Evolutionary conservation across 352 stramenopile species (phyloP).

Genomic region (Phytopythium boreale): DNA sequence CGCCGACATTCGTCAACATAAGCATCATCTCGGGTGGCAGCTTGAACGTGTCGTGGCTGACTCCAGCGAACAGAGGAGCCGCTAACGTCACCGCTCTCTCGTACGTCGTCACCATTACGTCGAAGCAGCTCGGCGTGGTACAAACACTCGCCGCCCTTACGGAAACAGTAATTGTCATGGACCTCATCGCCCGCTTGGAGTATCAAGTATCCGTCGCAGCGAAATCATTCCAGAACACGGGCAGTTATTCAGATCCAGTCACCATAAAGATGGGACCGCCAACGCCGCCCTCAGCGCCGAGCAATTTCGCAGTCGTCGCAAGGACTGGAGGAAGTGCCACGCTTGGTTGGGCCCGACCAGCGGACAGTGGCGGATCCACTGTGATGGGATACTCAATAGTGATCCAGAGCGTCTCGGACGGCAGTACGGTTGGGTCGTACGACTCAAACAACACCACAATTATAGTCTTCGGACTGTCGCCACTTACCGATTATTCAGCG

Average conservation of each 20-base stretch:
- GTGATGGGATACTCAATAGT: constrained; percentile 33
- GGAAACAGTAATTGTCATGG: constrained; percentile 15
- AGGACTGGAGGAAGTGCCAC: constrained; percentile 38
- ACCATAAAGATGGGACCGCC: constrained; percentile 20
- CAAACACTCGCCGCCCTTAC: constrained; percentile 16
- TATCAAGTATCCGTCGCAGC: constrained; percentile 34
- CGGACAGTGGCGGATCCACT: constrained; percentile 35
- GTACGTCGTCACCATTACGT: constrained; percentile 25
- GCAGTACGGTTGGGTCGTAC: constrained; percentile 2
- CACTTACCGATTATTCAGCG: constrained; percentile 29
- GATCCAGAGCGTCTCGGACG: constrained; percentile 8
- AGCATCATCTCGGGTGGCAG: constrained; percentile 24
- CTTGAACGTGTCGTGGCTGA: constrained; percentile 26
- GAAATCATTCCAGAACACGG: constrained; percentile 17
- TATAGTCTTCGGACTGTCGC: constrained; percentile 23
- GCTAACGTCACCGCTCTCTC: constrained; percentile 23
- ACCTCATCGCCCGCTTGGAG: constrained; percentile 22
- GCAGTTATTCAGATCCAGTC: constrained; percentile 13
- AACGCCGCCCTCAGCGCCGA: constrained; percentile 25
- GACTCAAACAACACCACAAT: constrained; percentile 5
- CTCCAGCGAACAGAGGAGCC: constrained; percentile 27
- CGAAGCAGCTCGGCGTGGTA: constrained; percentile 6
- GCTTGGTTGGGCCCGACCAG: constrained; percentile 38
- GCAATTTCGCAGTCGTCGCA: constrained; percentile 18
- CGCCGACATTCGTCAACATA: constrained; percentile 14